Evolutionary conservation across 2,329 filamentous ascomycete species (phyloP), one percentile per base, ranked within the genome.

Genomic region (Madurella mycetomatis): DNA sequence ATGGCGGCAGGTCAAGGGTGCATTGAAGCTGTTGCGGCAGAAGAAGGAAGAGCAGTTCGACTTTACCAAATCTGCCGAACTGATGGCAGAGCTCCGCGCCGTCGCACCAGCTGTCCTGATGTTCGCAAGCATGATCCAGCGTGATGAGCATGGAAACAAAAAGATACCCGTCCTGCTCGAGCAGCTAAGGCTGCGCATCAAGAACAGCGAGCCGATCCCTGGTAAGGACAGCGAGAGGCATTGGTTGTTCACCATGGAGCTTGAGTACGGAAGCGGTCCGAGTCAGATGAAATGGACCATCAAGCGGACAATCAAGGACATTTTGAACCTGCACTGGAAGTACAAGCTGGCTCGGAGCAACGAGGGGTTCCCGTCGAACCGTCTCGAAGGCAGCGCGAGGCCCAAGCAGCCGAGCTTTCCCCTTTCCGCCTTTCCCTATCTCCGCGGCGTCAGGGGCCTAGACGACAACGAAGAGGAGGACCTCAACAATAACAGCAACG

Each of bases 251-350:
- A 87, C 86, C 43, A 92, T 99, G 53, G 90, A 96, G 63, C 77
- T 99, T 15, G 94, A 99, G 68, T 99, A 99, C 68, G 94, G 94
- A 13, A 97, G 89, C 67, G 95, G 94, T 0, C 83, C 94, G 53
- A 96, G 92, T 51, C 83, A 94, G 54, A 97, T 99, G 95, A 90
- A 89, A 67, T 99, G 94, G 94, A 86, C 89, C 16, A 89, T 99
- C 55, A 85, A 90, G 64, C 83, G 94, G 51, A 92, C 90, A 9
- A 81, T 97, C 40, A 81, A 84, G 63, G 94, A 99, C 67, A 96
- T 99, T 63, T 84, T 90, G 63, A 95, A 96, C 64, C 76, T 99
- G 37, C 94, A 99, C 71, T 78, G 91, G 65, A 92, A 95, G 64
- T 99, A 97, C 79, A 95, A 94, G 68, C 78, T 95, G 51, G 87